Conservation (phyloP, 768 basidiomycete genomes). For the Solioccasus polychromus region DNA sequence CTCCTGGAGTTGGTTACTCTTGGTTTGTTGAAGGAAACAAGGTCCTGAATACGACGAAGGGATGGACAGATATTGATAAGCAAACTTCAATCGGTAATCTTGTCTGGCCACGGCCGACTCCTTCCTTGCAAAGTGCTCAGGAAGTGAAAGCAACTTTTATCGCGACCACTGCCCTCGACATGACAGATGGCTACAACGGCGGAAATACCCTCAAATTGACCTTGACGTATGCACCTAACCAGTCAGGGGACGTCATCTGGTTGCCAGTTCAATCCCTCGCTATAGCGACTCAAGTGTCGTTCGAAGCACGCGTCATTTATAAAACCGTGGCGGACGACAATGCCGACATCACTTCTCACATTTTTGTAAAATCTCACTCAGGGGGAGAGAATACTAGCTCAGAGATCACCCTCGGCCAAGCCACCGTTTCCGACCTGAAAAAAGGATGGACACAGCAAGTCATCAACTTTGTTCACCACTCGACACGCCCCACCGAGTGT, state of each 20-base stretch:
- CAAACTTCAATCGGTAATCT: conserved; percentile 66
- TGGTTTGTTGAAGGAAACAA: conserved; percentile 68
- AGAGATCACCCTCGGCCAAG: no score
- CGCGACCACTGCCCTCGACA: conserved; percentile 43
- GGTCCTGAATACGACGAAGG: conserved; percentile 44
- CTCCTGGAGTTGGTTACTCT: conserved; percentile 60
- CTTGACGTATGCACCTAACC: conserved; percentile 38
- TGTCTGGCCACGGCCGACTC: conserved; percentile 60
- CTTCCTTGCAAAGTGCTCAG: conserved; percentile 46
- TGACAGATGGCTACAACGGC: conserved; percentile 71
- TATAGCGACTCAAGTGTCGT: conserved; percentile 42
- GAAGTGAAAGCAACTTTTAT: conserved; percentile 35
- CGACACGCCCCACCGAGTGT: conserved; percentile 13
- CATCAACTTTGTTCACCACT: conserved; percentile 38
- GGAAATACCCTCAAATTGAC: conserved; percentile 55
- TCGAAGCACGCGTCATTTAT: conserved; percentile 54
- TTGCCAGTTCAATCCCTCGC: conserved; percentile 63
- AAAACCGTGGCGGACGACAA: conserved; percentile 38
- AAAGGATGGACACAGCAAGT: conserved; percentile 53
- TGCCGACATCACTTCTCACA: conserved; percentile 40
- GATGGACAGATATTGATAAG: conserved; percentile 83
- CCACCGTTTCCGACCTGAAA: conserved; percentile 33
- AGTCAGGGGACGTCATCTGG: conserved; percentile 54
- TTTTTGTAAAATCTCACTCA: conserved; percentile 37
- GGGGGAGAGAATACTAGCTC: no score